Conservation (phyloP, 2,329 filamentous ascomycete species). For the Tolypocladium amazonense region DNA sequence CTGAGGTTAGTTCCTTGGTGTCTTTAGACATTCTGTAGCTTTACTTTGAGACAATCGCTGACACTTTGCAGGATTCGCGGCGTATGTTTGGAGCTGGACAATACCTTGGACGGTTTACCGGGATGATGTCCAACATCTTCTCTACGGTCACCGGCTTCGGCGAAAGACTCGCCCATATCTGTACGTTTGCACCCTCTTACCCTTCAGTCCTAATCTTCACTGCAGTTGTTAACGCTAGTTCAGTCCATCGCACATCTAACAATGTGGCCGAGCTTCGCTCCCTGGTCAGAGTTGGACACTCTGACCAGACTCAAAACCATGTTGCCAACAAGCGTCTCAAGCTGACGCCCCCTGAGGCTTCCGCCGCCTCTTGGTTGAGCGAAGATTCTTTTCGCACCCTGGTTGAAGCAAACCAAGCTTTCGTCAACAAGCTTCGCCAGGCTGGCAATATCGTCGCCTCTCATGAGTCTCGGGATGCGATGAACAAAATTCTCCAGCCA, state of each 20-base stretch:
- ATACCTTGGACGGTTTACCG: slow-evolving; percentile 12
- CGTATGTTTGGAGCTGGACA: slow-evolving; percentile 12
- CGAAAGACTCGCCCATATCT: slow-evolving; percentile 12
- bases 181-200: slow-evolving; percentile 7
- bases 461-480: slow-evolving; percentile 8
- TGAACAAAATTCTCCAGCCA: slow-evolving; percentile 14
- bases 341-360: slow-evolving; percentile 8
- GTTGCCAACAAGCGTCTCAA: slow-evolving; percentile 17
- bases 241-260: slow-evolving; percentile 14
- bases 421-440: slow-evolving; percentile 10
- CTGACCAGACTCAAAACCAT: slow-evolving; percentile 4
- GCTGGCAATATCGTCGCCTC: slow-evolving; percentile 10
- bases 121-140: slow-evolving; percentile 18
- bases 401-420: slow-evolving; percentile 11
- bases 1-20: not conserved
- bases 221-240: not conserved
- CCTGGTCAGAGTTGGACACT: slow-evolving; percentile 4
- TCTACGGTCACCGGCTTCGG: slow-evolving; percentile 15
- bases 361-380: not conserved
- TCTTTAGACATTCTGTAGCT: not conserved
- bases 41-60: not conserved
- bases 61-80: not conserved
- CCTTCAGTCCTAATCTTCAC: not conserved
- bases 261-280: slow-evolving; percentile 13
- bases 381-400: slow-evolving; percentile 7